Conservation (phyloP, 257 asterid genomes). For the Nicotiana sylvestris region DNA sequence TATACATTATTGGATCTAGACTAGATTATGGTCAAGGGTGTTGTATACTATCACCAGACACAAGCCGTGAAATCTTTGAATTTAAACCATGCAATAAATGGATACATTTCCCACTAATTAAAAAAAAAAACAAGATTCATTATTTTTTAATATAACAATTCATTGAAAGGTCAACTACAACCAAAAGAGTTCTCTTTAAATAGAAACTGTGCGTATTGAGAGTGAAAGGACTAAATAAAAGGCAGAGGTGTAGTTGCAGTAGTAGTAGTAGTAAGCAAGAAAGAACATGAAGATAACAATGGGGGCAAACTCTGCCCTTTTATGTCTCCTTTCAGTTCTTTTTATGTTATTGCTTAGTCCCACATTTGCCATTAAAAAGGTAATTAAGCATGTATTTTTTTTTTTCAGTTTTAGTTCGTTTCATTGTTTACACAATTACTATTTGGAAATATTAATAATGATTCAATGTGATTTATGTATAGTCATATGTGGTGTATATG, state of each 20-base stretch:
- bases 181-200: not conserved
- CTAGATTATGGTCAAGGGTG: not conserved
- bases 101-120: not conserved
- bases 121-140: not conserved
- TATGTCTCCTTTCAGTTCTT: slow-evolving; percentile 46
- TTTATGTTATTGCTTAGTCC: slow-evolving; percentile 46
- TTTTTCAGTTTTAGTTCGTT: not conserved
- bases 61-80: not conserved
- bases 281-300: slow-evolving; percentile 37
- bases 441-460: not conserved
- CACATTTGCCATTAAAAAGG: slow-evolving; percentile 72
- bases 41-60: not conserved
- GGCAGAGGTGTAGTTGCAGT: not conserved
- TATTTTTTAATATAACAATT: not conserved
- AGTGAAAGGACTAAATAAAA: slow-evolving; percentile 1
- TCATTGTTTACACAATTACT: not conserved
- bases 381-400: slow-evolving; percentile 21
- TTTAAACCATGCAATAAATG: slow-evolving; percentile 1
- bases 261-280: not conserved
- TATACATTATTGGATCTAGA: not conserved
- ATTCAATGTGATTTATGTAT: not conserved
- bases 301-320: slow-evolving; percentile 37
- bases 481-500: slow-evolving; percentile 90
- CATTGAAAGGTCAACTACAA: slow-evolving; percentile 1
- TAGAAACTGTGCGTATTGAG: not conserved